These are phyloP conservation scores for Sechiopsis laciniata DNA, from an alignment of 306 rosid species.

Conservation along the genomic window DNA sequence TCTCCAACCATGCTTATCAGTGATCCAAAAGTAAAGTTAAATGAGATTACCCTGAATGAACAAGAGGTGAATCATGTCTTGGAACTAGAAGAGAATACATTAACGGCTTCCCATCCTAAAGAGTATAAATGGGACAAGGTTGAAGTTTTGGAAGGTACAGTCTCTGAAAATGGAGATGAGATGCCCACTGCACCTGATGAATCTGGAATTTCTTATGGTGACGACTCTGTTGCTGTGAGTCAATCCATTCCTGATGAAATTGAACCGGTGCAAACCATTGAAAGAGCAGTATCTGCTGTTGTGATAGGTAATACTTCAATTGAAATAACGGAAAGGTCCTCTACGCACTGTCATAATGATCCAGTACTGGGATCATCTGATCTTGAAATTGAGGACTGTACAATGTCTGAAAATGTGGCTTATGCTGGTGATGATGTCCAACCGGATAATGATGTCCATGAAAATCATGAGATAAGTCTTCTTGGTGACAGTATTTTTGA, in stretches of 20 bases:
- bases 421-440: constrained; percentile 17
- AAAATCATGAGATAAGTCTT: constrained; percentile 18
- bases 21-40: background rate
- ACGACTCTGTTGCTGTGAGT: constrained; percentile 21
- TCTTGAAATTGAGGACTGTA: constrained; percentile 17
- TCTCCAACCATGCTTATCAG: background rate
- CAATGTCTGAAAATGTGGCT: constrained; percentile 17
- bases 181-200: constrained; percentile 11
- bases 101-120: background rate
- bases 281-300: constrained; percentile 14
- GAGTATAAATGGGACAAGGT: background rate
- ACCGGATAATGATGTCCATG: constrained; percentile 14
- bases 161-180: constrained; percentile 2
- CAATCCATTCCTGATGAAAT: constrained; percentile 21
- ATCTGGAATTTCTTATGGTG: background rate
- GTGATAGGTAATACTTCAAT: background rate
- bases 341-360: constrained; percentile 16
- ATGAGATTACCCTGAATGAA: constrained; percentile 8
- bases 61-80: background rate
- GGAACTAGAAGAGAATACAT: constrained; percentile 14
- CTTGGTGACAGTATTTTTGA: constrained; percentile 19
- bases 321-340: constrained; percentile 24
- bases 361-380: background rate
- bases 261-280: constrained; percentile 20
- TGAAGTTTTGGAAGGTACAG: constrained; percentile 6